Base-by-base conservation (phyloP, 208 protist species). In the Herpetomonas samuelpessoai region DNA sequence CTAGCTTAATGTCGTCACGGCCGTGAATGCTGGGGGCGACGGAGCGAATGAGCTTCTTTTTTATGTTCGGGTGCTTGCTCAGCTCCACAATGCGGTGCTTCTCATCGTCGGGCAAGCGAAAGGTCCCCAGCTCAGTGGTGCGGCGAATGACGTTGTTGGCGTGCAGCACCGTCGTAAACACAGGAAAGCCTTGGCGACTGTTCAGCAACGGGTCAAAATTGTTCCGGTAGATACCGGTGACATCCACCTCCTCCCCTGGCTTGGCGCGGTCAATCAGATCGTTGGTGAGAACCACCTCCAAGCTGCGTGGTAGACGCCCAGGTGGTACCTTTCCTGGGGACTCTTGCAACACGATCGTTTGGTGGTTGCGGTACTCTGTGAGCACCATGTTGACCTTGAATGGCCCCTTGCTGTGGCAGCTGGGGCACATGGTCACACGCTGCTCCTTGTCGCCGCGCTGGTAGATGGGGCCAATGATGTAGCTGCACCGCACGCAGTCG, bases 21-120 rank as follows among this genome's bases (percentile, higher is more conserved):
- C 99, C 99, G 80, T 98, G 98, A 57, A 99, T 99, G 29, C 96
- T 99, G 3, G 99, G 99, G 2, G 98, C 99, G 39, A 99, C 98
- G 6, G 97, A 98, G 26, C 81, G 73, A 21, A 99, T 68, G 46
- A 99, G 92, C 64, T 98, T 95, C 12, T 83, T 69, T 10, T 77
- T 68, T 21, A 98, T 83, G 31, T 88, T 78, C 12, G 92, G 92
- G 60, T 97, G 86, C 59, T 93, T 83, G 52, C 92, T 75, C 26
- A 99, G 79, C 26, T 96, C 98, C 35, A 96, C 65, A 19, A 93
- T 88, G 25, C 89, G 76, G 21, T 79, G 58, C 47, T 77, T 61
- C 62, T 97, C 90, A 62, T 96, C 80, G n/a, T 96, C 90, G 39
- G 81, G 86, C 10, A 99, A 69, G 12, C 81, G 71, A 47, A 96